These are phyloP conservation scores for Yarrowia sp. DNA, from an alignment of 805 yeast genomes.

Conservation along the genomic window DNA sequence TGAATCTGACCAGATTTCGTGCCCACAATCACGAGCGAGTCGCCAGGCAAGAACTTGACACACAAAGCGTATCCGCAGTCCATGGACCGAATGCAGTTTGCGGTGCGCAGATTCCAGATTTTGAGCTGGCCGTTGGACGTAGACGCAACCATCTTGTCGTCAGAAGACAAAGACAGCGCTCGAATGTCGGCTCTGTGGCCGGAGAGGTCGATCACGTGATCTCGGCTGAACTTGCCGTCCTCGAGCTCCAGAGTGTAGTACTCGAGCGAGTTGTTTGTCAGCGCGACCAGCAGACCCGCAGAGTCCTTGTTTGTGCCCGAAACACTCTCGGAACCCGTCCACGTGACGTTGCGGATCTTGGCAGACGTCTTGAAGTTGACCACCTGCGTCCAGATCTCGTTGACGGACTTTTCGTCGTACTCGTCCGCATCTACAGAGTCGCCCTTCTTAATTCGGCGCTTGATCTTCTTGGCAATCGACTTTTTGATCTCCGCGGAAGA, in stretches of 20 bases:
- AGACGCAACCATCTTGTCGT: slow-evolving; percentile 75
- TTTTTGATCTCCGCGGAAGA: slow-evolving; percentile 72
- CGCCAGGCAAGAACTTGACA: slow-evolving; percentile 86
- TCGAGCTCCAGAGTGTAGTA: slow-evolving; percentile 58
- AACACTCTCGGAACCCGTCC: slow-evolving; percentile 42
- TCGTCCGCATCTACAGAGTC: slow-evolving; percentile 56
- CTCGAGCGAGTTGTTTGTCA: slow-evolving; percentile 74
- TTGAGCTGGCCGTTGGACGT: slow-evolving; percentile 89
- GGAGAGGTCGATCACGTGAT: slow-evolving; percentile 61
- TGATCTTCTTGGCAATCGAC: slow-evolving; percentile 72
- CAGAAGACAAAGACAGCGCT: slow-evolving; percentile 76
- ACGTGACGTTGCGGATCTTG: slow-evolving; percentile 64
- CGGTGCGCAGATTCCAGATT: slow-evolving; percentile 77
- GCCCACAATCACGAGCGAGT: slow-evolving; percentile 79
- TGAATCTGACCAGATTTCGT: slow-evolving; percentile 84
- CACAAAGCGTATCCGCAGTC: slow-evolving; percentile 85
- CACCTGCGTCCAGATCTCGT: slow-evolving; percentile 58
- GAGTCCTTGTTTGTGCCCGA: slow-evolving; percentile 36
- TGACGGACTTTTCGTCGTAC: slow-evolving; percentile 36
- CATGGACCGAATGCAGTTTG: slow-evolving; percentile 77
- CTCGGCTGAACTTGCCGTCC: slow-evolving; percentile 46
- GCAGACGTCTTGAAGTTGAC: slow-evolving; percentile 62
- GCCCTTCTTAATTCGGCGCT: slow-evolving; percentile 60
- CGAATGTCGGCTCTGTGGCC: slow-evolving; percentile 93
- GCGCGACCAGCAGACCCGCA: slow-evolving; percentile 60